Evolutionary conservation across 768 basidiomycete genomes (phyloP), one percentile per base, ranked within the genome.

Genomic region (Paxillus involutus): DNA sequence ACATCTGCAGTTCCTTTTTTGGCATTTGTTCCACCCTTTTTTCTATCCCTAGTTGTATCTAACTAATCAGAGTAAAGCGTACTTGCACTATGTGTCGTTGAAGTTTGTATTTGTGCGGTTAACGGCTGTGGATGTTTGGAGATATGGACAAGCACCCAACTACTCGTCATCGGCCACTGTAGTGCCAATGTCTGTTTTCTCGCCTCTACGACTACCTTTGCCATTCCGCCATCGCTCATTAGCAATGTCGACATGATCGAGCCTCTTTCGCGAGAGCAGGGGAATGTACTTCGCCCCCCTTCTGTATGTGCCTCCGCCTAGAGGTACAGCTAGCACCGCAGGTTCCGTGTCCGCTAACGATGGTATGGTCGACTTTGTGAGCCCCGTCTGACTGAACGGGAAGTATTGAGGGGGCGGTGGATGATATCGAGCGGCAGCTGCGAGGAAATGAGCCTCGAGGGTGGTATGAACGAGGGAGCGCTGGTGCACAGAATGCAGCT

Each of bases 221-320:
- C 88, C 88, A 16, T 77, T 63, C 56, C 86, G 77, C 89, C 90
- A 98, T 50, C 88, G 79, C 62, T 84, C 84, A 65, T 98, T 96
- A 21, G 81, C 79, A 13, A 82, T 80, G 33, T 90, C 88, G 0
- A 88, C 84, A 7, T 78, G 77, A 53, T 91, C 89, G 29, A 88
- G 71, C 49, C 91, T 77, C 50, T 83, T 81, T 55, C 94, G 77
- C 52, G 76, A 59, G 47, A 94, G 63, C 32, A 99, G 59, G 7
- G 84, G 84, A 13, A 81, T 75, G 59, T 94, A 95, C 59, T 81
- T 85, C 8, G 72, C 72, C 3, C 76, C 77, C 12, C 85, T 78
- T 56, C 80, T 80, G 55, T 80, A 81, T 33, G 78, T 80, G 5
- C 90, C 89, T 0, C 86, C 91, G 3, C 93, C 93, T 6, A 89